Evolutionary conservation across 2,329 filamentous ascomycete genomes (phyloP), one percentile per base, ranked within the genome.

Genomic region (Fusarium veterinarium): DNA sequence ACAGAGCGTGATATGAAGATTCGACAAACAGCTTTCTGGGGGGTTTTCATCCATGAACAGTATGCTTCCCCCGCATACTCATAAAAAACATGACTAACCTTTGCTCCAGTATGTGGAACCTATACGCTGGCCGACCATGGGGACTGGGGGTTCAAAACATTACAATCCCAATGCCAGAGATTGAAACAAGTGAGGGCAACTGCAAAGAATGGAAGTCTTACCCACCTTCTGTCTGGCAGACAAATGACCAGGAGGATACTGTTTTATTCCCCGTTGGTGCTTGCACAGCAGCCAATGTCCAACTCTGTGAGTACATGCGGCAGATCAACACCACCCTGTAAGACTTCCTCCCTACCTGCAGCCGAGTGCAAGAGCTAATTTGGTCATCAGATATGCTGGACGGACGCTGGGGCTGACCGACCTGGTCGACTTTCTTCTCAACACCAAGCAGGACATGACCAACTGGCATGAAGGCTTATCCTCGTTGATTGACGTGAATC

Each of bases 101-200:
- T 10, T 8, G 30, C 12, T 31, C 30, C 30, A 73, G 68, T 28
- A 73, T 71, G 68, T 72, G 68, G 71, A 71, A 56, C 30, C 57
- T 72, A 14, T 69, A 69, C 19, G 68, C 55, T 33, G 75, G 73
- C 17, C 62, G 71, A 6, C 73, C 69, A 4, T 76, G 73, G 44
- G 56, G 71, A 16, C 49, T 75, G 11, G 69, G 73, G 19, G 59
- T 72, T 25, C 60, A 67, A 28, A 71, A 71, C 23, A 69, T 73
- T 25, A 75, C 71, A 5, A 57, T 70, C 1, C 42, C 68, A 10
- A 45, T 59, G n/a, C 75, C 52, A 40, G 55, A 58, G n/a, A 17
- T 37, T 6, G 30, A 48, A 8, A 16, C 48, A 3, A 41, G 38
- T 8, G 51, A 48, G 2, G 9, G 19, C 5, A 30, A 60, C 28